phyloP scores from a whole-genome alignment of 2,329 filamentous ascomycete species.

The Trichoderma guizhouense region DNA sequence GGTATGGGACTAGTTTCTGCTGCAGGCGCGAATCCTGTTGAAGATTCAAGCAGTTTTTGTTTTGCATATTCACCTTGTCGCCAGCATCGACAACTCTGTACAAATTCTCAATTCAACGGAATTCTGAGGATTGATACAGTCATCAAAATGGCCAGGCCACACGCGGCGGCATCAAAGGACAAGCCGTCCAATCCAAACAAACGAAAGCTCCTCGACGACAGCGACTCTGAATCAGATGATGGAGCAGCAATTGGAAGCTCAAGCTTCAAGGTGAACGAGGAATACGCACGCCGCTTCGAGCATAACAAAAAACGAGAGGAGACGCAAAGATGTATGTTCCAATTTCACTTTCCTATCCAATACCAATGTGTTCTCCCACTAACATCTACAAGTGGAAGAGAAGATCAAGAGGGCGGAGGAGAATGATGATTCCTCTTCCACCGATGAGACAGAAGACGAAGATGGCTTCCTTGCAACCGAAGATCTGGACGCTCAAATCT shows the following conservation, averaged over 20 bases:
- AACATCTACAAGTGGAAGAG: slow-evolving; percentile 67
- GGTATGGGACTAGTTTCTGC: neutral
- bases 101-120: neutral
- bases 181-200: slow-evolving; percentile 37
- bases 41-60: slow-evolving; percentile 4
- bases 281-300: slow-evolving; percentile 86
- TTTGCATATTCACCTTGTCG: neutral
- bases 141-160: slow-evolving; percentile 21
- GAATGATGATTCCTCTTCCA: slow-evolving; percentile 62
- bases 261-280: slow-evolving; percentile 80
- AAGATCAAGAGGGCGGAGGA: slow-evolving; percentile 60
- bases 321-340: slow-evolving; percentile 59
- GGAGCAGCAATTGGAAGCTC: slow-evolving; percentile 39
- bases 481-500: slow-evolving; percentile 81
- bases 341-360: neutral
- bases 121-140: slow-evolving; percentile 15
- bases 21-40: neutral
- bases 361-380: neutral
- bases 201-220: slow-evolving; percentile 55
- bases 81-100: neutral
- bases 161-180: neutral
- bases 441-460: slow-evolving; percentile 84
- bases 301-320: slow-evolving; percentile 98
- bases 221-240: slow-evolving; percentile 47
- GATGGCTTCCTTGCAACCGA: slow-evolving; percentile 82